Evolutionary conservation across 192 early-diverging fungal species (phyloP).

Genomic region (Umbelopsis sp.): DNA sequence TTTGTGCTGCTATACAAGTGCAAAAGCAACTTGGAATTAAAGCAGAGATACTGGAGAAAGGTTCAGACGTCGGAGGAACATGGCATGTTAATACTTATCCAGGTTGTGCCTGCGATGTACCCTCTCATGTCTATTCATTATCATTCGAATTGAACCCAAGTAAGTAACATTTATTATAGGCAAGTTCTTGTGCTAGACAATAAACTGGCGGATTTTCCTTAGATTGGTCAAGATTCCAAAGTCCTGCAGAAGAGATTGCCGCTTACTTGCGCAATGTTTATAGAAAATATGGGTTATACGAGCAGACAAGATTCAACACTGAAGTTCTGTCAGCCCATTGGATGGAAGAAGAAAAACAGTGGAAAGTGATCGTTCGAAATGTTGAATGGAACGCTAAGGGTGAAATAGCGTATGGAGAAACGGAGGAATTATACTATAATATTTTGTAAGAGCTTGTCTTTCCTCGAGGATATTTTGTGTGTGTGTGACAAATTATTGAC

Average conservation of each 20-base stretch:
- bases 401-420: background rate
- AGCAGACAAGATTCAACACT: constrained; percentile 48
- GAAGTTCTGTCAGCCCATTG: constrained; percentile 41
- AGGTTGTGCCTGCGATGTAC: constrained; percentile 57
- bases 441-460: constrained; percentile 16
- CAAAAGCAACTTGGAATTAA: constrained; percentile 46
- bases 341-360: constrained; percentile 39
- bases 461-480: too few relatives aligned
- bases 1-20: constrained; percentile 55
- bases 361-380: constrained; percentile 36
- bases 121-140: constrained; percentile 48
- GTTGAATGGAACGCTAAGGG: constrained; percentile 18
- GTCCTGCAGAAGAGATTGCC: constrained; percentile 46
- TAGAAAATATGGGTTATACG: constrained; percentile 42
- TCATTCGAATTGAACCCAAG: constrained; percentile 40
- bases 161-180: background rate
- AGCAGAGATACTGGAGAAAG: constrained; percentile 49
- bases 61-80: constrained; percentile 54
- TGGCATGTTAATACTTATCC: constrained; percentile 55
- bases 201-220: constrained; percentile 1
- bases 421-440: constrained; percentile 16
- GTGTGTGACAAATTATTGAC: background rate
- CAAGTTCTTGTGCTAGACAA: constrained; percentile 6
- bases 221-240: constrained; percentile 48
- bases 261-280: constrained; percentile 44